phyloP scores from a whole-genome alignment of 2,329 filamentous ascomycete species.

The Monosporascus sp. region DNA sequence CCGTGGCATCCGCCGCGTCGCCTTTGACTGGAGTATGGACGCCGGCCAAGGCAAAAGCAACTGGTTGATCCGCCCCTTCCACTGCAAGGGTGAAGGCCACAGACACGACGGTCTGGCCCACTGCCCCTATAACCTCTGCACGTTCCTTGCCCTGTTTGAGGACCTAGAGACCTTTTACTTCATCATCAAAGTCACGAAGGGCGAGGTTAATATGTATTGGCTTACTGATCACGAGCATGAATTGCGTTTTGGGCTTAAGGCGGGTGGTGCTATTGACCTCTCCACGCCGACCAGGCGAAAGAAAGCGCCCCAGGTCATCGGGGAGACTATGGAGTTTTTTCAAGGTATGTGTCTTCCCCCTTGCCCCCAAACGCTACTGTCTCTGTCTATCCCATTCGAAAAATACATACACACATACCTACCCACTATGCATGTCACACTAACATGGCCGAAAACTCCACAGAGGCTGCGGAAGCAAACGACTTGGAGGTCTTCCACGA shows the following conservation, averaged over 20 bases:
- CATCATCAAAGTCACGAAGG: slow-evolving; percentile 10
- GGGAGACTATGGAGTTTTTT: background rate
- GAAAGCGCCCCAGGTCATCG: background rate
- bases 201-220: background rate
- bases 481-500: slow-evolving; percentile 13
- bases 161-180: slow-evolving; percentile 25
- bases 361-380: background rate
- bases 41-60: background rate
- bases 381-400: no score
- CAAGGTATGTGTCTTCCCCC: slow-evolving; percentile 3
- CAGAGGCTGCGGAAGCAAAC: slow-evolving; percentile 8
- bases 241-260: background rate
- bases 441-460: background rate
- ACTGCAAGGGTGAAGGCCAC: background rate
- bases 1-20: background rate
- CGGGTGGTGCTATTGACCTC: background rate
- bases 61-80: background rate
- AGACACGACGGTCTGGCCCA: background rate
- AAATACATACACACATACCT: background rate
- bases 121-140: slow-evolving; percentile 13
- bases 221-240: background rate
- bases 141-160: slow-evolving; percentile 20
- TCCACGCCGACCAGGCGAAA: background rate
- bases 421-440: background rate
- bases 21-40: background rate